Evolutionary conservation across 495 filamentous ascomycete species (phyloP).

Genomic region (Astrocystis sublimbata): DNA sequence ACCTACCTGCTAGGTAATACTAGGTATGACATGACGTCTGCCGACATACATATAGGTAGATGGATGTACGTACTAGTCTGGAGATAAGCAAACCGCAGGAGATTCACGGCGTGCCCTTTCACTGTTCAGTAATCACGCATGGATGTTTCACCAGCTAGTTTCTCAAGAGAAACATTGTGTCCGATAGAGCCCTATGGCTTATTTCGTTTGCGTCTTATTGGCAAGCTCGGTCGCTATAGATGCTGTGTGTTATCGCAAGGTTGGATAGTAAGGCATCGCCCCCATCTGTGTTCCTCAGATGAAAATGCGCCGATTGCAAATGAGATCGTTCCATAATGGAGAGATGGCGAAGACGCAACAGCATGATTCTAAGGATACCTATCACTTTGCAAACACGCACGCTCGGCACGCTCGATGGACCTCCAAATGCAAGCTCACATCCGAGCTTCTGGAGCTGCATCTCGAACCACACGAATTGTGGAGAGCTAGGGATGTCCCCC

Average conservation of each 20-base stretch:
- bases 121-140: not conserved
- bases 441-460: constrained; percentile 3
- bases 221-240: not conserved
- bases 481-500: constrained; percentile 13
- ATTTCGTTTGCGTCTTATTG: too few species aligned
- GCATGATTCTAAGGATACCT: not conserved
- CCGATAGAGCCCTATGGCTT: not conserved
- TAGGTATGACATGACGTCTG: constrained; percentile 19
- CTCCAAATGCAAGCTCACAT: not conserved
- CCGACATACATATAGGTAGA: constrained; percentile 10
- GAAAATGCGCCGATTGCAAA: not conserved
- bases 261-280: not conserved
- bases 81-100: not conserved
- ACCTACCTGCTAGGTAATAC: too few species aligned
- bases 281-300: not conserved
- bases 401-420: not conserved
- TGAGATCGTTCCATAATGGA: not conserved
- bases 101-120: not conserved
- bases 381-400: not conserved
- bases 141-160: constrained; percentile 1
- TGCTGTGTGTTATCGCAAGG: not conserved
- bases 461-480: constrained; percentile 10
- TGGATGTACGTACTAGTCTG: too few species aligned
- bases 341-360: not conserved
- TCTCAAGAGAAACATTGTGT: not conserved